These are phyloP conservation scores for Ramalina intermedia DNA, from an alignment of 495 filamentous ascomycete genomes.

Conservation along the genomic window DNA sequence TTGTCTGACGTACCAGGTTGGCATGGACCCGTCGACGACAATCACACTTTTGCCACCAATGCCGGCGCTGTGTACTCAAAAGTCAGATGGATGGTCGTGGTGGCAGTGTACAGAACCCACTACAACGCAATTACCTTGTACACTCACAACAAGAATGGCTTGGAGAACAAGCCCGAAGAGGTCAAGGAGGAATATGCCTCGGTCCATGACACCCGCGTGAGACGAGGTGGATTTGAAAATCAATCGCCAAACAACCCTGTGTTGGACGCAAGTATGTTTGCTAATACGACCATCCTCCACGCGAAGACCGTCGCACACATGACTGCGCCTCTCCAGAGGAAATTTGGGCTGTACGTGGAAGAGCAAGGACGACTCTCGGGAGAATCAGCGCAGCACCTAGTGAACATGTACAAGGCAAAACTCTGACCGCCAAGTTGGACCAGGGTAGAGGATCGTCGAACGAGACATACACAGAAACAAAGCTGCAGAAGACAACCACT, in stretches of 20 bases:
- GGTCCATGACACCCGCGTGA: slow-evolving; percentile 5
- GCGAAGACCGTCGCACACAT: background rate
- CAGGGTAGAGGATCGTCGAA: no score
- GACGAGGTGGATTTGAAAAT: background rate
- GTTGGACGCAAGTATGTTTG: background rate
- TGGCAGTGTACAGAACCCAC: slow-evolving; percentile 5
- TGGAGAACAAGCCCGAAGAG: slow-evolving; percentile 1
- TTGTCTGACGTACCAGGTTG: background rate
- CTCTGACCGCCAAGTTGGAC: no score
- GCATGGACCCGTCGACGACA: background rate
- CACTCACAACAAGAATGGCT: slow-evolving; percentile 11
- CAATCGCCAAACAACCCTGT: background rate
- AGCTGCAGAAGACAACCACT: no score
- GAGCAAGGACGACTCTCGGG: background rate
- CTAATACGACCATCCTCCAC: background rate
- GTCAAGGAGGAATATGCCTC: slow-evolving; percentile 10
- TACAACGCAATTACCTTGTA: slow-evolving; percentile 14
- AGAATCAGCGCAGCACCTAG: no score
- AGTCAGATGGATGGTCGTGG: slow-evolving; percentile 10
- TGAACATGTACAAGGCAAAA: no score
- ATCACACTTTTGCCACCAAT: background rate
- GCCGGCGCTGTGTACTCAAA: slow-evolving; percentile 12
- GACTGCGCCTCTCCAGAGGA: background rate
- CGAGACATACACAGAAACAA: no score
- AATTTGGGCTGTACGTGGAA: background rate